Base-by-base conservation (phyloP, 768 basidiomycete species). In the Mycena vulgaris region DNA sequence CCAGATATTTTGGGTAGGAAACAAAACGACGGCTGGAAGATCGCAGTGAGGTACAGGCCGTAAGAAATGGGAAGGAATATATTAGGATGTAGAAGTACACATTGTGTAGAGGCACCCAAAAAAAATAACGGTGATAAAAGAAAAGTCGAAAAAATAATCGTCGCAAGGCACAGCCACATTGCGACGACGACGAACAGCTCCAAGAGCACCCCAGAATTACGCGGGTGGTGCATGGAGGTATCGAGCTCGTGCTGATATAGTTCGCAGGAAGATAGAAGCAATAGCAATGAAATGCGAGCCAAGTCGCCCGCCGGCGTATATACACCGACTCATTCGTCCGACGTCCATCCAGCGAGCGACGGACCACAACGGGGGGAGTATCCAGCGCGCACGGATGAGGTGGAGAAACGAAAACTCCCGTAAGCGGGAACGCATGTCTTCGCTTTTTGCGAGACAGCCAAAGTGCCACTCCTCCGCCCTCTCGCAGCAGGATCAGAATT, bases 201-300 rank as follows among this genome's bases (percentile, higher is more conserved):
- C 25, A 42, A 42, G 39, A 42, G 25, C 25, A 42, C 40, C 56
- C n/a, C 56, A 58, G 14, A 27, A 58, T 58, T n/a, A 58, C 56
- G 56, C 37, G 39, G 31, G 35, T 58, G 56, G 37, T 40, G 39
- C 37, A 58, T 40, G 37, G 56, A 58, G 37, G 56, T 59, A 59
- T 59, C 57, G 40, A 28, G 40, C 57, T 59, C 57, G 40, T 30
- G 57, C 13, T 59, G 27, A 59, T 59, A 59, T 59, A 59, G 57
- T 59, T 42, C 28, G 27, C 35, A n/a, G 55, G 55, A 57, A 57
- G 55, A 57, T 57, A 57, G 39, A 40, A 5, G n/a, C n/a, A 40
- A 27, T 35, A 39, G 39, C 37, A 57, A 57, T 59, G 57, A 59
- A 59, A 59, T 42, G 57, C 57, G 57, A 40, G 25, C 13, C 14